These are phyloP conservation scores for Myriosclerotinia scirpicola DNA, from an alignment of 2,329 filamentous ascomycete genomes.

Conservation along the genomic window DNA sequence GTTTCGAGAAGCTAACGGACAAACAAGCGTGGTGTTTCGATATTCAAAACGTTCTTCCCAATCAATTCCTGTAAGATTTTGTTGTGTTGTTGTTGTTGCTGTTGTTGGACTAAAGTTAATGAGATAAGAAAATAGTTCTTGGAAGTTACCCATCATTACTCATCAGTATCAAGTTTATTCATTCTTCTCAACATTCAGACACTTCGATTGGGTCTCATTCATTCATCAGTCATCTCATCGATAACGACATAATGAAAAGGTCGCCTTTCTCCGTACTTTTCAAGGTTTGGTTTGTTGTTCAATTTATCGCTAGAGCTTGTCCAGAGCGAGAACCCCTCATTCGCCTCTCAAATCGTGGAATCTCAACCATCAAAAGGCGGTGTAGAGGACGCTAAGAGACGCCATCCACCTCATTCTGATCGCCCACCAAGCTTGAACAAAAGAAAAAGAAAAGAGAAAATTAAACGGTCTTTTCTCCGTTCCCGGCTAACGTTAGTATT, in stretches of 20 bases:
- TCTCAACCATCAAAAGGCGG: conserved; percentile 30
- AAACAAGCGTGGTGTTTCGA: conserved; percentile 21
- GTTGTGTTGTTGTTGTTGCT: neutral
- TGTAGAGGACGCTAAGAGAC: conserved; percentile 33
- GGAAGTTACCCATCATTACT: neutral
- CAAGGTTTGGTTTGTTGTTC: conserved; percentile 19
- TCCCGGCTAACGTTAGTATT: conserved; percentile 2
- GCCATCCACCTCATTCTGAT: conserved; percentile 23
- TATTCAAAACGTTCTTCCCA: conserved; percentile 9
- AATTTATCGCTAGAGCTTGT: no score
- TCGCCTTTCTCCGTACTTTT: neutral
- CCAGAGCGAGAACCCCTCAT: conserved; percentile 16
- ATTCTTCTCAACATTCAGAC: neutral
- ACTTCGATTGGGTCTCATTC: conserved; percentile 3
- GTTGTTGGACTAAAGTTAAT: conserved; percentile 1
- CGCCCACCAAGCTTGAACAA: conserved; percentile 23
- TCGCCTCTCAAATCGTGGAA: conserved; percentile 4
- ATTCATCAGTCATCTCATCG: conserved; percentile 15
- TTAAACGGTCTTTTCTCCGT: conserved; percentile 21
- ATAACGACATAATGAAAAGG: conserved; percentile 3
- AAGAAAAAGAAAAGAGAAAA: conserved; percentile 25
- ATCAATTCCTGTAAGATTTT: neutral
- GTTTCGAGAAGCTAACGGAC: conserved; percentile 9
- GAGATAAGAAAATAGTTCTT: conserved; percentile 8
- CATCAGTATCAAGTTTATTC: neutral